Evolutionary conservation across 2,329 filamentous ascomycete genomes (phyloP), one percentile per base, ranked within the genome.

Genomic region (Iodosphaeria phyllophila): DNA sequence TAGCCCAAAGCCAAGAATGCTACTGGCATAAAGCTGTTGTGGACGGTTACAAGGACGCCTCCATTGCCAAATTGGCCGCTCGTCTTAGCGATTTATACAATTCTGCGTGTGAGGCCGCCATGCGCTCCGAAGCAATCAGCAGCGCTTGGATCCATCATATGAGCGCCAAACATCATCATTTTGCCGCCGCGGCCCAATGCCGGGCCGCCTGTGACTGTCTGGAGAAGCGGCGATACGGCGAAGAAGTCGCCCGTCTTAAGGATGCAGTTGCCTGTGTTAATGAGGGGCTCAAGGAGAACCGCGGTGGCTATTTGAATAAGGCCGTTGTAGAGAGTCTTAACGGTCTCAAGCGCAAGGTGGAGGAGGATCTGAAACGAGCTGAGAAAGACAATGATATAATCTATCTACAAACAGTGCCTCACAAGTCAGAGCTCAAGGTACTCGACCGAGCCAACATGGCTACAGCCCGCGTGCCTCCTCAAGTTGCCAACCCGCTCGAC

Each of bases 1-100:
- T 98, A 7, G 86, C 84, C 1, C 83, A 98, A 46, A 84, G 77
- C 15, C 89, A 98, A 44, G 89, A 98, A 52, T 95, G 84, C 45
- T 95, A 89, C 50, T 98, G 89, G 89, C 77, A 89, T 38, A 95
- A 92, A 46, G 86, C 89, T 1, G 84, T 92, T 30, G 84, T 91
- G 56, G 86, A 93, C 44, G 73, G 74, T 13, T 71, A 92, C 52
- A 93, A 92, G 47, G 89, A 98, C 44, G 77, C 72, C 2, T 80
- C 76, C 1, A 92, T 98, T 32, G 79, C 89, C 3, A 89, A 91
- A 45, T 60, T 98, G 11, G 84, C 89, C 4, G 82, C 82, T 0
- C 52, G 82, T 32, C 83, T 95, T 4, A 91, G 80, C 3, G 89
- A 98, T 42, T 65, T 92, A 21, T 98, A 95, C 50, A 77, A 72